These are phyloP conservation scores for Podila clonocystis DNA, from an alignment of 192 early-diverging fungal species.

Conservation along the genomic window DNA sequence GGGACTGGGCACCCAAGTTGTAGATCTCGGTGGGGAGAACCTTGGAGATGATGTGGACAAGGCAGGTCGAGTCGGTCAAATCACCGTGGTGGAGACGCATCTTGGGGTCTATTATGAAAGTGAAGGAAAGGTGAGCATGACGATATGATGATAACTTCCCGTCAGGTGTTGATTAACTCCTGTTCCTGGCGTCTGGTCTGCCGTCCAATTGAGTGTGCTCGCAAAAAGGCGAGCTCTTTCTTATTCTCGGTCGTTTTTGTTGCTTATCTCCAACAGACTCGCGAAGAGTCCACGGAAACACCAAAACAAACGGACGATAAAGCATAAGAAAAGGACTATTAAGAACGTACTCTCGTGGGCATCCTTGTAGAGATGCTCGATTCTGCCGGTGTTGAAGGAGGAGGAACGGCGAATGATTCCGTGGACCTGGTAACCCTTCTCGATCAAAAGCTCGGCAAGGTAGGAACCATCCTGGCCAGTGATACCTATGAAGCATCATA, in stretches of 20 bases:
- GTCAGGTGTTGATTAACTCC: background rate
- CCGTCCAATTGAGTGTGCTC: background rate
- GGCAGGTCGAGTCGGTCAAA: conserved; percentile 75
- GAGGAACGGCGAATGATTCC: conserved; percentile 80
- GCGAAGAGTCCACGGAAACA: background rate
- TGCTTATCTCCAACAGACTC: background rate
- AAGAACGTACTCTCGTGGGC: conserved; percentile 59
- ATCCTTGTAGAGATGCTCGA: conserved; percentile 76
- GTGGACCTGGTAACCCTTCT: conserved; percentile 76
- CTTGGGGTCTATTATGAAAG: conserved; percentile 48
- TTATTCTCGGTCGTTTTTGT: too few relatives aligned
- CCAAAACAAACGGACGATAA: background rate
- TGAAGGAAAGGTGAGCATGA: background rate
- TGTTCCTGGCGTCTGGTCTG: background rate
- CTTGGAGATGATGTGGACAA: conserved; percentile 75
- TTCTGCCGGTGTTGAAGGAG: conserved; percentile 81
- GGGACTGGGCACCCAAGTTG: conserved; percentile 78
- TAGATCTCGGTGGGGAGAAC: conserved; percentile 77
- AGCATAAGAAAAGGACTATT: background rate
- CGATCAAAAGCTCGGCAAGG: conserved; percentile 69
- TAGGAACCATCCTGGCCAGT: conserved; percentile 82
- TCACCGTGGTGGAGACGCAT: conserved; percentile 80
- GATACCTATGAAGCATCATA: conserved; percentile 57
- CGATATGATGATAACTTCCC: too few relatives aligned
- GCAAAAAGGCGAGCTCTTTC: too few relatives aligned